A percentile compares a stretch with the other conserved stretches of the same genome.
phyloP scores from a whole-genome alignment of 345 rosid species.

The Acer campestre region DNA sequence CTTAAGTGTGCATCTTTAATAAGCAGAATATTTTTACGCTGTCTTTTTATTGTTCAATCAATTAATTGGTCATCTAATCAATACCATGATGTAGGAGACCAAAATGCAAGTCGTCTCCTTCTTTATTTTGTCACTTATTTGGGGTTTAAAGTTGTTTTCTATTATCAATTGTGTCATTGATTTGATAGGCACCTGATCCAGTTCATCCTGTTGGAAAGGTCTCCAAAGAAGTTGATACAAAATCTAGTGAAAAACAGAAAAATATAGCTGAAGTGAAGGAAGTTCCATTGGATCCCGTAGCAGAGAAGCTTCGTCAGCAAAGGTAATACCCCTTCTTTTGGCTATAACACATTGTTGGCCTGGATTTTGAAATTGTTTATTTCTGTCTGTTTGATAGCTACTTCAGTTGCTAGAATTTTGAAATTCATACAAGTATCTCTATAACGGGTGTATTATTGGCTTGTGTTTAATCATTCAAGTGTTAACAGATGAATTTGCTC shows the following conservation, averaged over 20 bases:
- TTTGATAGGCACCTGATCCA: conserved; percentile 34
- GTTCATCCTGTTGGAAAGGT: conserved; percentile 39
- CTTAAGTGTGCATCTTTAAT: background rate
- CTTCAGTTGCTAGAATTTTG: background rate
- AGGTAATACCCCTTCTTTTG: conserved; percentile 28
- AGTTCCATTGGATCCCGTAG: conserved; percentile 45
- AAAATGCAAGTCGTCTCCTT: background rate
- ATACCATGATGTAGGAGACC: background rate
- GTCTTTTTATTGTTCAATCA: background rate
- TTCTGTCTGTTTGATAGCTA: background rate
- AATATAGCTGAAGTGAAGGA: conserved; percentile 38
- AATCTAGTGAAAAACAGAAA: conserved; percentile 35
- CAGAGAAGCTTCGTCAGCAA: conserved; percentile 55
- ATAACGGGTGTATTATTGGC: background rate
- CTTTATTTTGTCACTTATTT: background rate
- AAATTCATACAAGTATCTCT: background rate
- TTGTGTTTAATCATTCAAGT: background rate
- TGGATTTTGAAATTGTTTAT: background rate
- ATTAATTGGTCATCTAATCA: background rate
- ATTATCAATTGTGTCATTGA: background rate
- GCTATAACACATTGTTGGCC: too few species aligned
- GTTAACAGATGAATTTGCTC: background rate
- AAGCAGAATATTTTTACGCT: background rate
- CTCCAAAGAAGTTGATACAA: conserved; percentile 33
- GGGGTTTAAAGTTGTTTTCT: background rate